Evolutionary conservation across 495 filamentous ascomycete species (phyloP).

Genomic region (Penicillium angulare): DNA sequence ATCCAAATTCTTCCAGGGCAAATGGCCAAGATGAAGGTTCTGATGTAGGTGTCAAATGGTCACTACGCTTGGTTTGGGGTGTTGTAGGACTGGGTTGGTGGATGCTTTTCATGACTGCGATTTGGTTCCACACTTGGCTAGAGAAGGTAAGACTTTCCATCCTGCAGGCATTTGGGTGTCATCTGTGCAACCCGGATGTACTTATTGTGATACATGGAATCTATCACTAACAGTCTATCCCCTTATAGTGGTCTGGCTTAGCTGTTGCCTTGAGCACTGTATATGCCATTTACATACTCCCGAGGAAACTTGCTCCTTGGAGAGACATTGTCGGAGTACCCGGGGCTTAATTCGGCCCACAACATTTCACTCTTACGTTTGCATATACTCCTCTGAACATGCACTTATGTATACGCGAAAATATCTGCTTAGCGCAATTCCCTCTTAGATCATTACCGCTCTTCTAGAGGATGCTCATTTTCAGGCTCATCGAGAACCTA

Average conservation of each 20-base stretch:
- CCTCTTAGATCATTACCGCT: no score
- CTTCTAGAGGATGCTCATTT: no score
- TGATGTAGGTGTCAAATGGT: slow-evolving; percentile 44
- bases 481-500: no score
- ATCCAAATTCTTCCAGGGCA: slow-evolving; percentile 3
- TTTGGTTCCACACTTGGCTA: slow-evolving; percentile 97
- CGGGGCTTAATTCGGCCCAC: slow-evolving; percentile 51
- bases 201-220: no score
- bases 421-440: not conserved
- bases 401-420: not conserved
- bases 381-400: not conserved
- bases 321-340: slow-evolving; percentile 72
- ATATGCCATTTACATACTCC: slow-evolving; percentile 75
- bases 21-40: not conserved
- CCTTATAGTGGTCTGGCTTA: slow-evolving; percentile 65
- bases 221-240: slow-evolving; percentile 22
- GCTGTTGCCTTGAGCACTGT: slow-evolving; percentile 65
- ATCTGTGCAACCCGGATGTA: no score
- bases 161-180: no score
- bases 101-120: slow-evolving; percentile 98
- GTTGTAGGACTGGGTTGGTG: slow-evolving; percentile 67
- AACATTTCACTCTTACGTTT: not conserved
- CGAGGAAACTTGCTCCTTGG: slow-evolving; percentile 60
- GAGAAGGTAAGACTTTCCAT: slow-evolving; percentile 69
- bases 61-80: slow-evolving; percentile 47